Base-by-base conservation (phyloP, 495 filamentous ascomycete species). In the Trichoderma parareesei region DNA sequence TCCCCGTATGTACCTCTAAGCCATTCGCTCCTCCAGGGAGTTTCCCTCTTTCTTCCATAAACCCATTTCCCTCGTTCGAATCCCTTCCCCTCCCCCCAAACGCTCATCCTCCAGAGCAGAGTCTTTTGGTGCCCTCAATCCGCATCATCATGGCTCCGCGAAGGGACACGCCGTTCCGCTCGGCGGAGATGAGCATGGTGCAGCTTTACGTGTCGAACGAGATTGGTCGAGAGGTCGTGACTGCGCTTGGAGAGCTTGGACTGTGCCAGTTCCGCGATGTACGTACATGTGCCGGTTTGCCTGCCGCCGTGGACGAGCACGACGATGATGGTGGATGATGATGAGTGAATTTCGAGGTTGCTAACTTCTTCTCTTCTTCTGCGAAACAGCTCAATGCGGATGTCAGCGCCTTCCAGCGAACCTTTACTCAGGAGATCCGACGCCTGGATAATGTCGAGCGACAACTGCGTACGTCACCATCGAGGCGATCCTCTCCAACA, bases 121-220 rank as follows among this genome's bases (percentile, higher is more conserved):
- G 60, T 40, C 37, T 61, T 14, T 61, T 5, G 60, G 38, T 6
- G 60, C 13, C 5, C 38, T 43, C 3, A n/a, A 37, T 8, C 37
- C 16, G 38, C 60, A 41, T 43, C 61, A 16, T 38, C 61, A 85
- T 85, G 82, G 82, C 77, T 71, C 77, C 79, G 68, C 71, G 76
- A 70, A 80, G 89, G 79, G 92, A 98, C 78, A 96, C 91, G 77
- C 88, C 97, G 81, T 97, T 99, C 89, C 94, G 95, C 82, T 98
- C 95, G 73, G 88, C 92, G 89, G 93, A 98, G 78, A 99, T 99
- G 94, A 96, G 92, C 84, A 87, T 99, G 85, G 95, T 95, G 74
- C 94, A 98, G 85, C 88, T 99, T 70, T 99, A 97, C 79, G 92
- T 98, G 71, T 90, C 94, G 68, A 97, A 96, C 71, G 94, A 99